Evolutionary conservation across 2,329 filamentous ascomycete species (phyloP), one percentile per base, ranked within the genome.

Genomic region (Apiospora hydei): DNA sequence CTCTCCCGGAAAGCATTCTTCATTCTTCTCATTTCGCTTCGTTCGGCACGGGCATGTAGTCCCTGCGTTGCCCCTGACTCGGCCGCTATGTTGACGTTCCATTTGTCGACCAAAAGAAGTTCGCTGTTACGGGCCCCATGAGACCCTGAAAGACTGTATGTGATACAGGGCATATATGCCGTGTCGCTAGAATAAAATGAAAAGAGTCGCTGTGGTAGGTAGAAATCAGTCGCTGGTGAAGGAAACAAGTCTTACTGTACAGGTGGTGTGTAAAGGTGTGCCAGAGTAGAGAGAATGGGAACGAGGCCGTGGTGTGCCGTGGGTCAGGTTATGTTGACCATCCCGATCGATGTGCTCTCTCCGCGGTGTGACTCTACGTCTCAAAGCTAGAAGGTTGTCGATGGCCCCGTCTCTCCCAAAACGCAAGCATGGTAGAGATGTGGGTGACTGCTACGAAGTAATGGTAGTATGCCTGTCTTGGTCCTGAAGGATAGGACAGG

Each of bases 211-310:
- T 64, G 53, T 16, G 8, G 18, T 41, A 64, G 3, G 13, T n/a
- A 41, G 34, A 41, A 41, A 41, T 14, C 3, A n/a, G 41, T 41
- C 57, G 57, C 57, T 41, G 57, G 30, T 64, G 57, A 64, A 24
- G 57, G 34, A 24, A 34, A 64, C 10, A 64, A 11, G 30, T 30
- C n/a, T 46, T 68, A 68, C 44, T 68, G 66, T 68, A 46, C 66
- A 68, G n/a, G 41, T 66, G 26, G 26, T n/a, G 49, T 64, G 18
- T 64, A 38, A n/a, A 21, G 8, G n/a, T 64, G 57, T 30, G 34
- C 34, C 57, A 7, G 21, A 64, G 18, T 7, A 41, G 21, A 64
- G 41, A 10, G 18, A 64, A 3, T 18, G 18, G 34, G 21, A 18
- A 41, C 21, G 57, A 10, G 18, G 57, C 10, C 30, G 21, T 41